These are phyloP conservation scores for Ophiosphaerella narmari DNA, from an alignment of 2,329 filamentous ascomycete species.

Conservation along the genomic window DNA sequence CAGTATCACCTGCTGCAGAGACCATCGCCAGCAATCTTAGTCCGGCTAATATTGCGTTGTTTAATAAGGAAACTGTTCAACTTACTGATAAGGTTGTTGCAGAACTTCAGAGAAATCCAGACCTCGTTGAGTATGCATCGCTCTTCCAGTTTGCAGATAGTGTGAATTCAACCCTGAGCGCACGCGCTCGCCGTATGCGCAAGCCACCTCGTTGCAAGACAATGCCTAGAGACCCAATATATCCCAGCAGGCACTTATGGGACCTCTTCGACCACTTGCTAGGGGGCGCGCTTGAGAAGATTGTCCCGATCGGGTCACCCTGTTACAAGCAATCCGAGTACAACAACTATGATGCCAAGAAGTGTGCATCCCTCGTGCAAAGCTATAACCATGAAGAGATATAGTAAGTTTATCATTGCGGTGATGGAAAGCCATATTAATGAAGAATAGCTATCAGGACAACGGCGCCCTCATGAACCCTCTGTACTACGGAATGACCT, in stretches of 20 bases:
- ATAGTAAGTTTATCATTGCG: background rate
- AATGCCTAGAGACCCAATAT: conserved; percentile 32
- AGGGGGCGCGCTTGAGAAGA: conserved; percentile 30
- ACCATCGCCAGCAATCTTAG: conserved; percentile 23
- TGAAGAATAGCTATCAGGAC: conserved; percentile 11
- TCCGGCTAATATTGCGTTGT: conserved; percentile 26
- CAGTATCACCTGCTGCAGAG: conserved; percentile 31
- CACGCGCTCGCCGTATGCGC: no score
- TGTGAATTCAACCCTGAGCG: conserved; percentile 10
- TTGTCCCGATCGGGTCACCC: conserved; percentile 32
- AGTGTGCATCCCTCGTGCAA: conserved; percentile 25
- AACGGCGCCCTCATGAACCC: conserved; percentile 35
- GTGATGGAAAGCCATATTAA: conserved; percentile 15
- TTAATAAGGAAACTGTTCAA: conserved; percentile 27
- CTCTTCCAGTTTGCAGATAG: conserved; percentile 45
- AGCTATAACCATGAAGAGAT: conserved; percentile 23
- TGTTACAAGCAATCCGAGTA: conserved; percentile 36
- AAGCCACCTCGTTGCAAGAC: conserved; percentile 26
- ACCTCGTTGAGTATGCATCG: conserved; percentile 25
- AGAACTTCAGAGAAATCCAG: conserved; percentile 18
- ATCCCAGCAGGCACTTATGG: conserved; percentile 27
- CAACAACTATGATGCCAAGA: conserved; percentile 33
- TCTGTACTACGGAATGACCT: conserved; percentile 37
- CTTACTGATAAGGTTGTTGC: conserved; percentile 31
- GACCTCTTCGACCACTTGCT: conserved; percentile 25